Base-by-base conservation (phyloP, 1,284 basidiomycete species). In the Puccinia polysora region DNA sequence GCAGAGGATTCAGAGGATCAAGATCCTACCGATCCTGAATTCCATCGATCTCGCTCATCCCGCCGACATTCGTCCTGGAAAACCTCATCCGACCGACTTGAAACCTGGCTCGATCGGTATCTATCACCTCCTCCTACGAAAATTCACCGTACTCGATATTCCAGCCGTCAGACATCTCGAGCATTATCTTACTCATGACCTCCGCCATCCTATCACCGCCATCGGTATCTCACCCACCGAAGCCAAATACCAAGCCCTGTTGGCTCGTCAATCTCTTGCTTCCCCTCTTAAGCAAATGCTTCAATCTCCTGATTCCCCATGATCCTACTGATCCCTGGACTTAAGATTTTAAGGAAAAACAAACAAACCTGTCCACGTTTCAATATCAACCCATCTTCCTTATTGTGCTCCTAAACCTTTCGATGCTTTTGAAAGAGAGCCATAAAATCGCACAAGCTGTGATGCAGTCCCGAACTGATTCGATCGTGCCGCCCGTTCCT, bases 31-130 rank as follows among this genome's bases (percentile, higher is more conserved):
- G 10, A 15, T 52, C 28, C 68, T 71, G 23, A 62, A 71, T 52
- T n/a, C 18, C 1, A 55, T 71, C 40, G 68, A 71, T 38, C 40
- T 71, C 2, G 68, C 68, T 20, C 68, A 71, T 63, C 68, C 68
- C 10, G 23, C 25, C 6, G 68, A 71, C 38, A 45, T 71, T 30
- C 58, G 47, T 4, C 68, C 68, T 6, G 68, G 59, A 6, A 71
- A 63, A 53, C 68, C 68, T 34, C 68, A 71, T 28, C 40, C 68
- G 6, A 52, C 49, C 20, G 68, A 71, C 40, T 56, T 50, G 30
- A 71, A 59, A 55, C 68, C 68, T 1, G 58, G 58, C 14, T 6
- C 10, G 15, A 59, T 71, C n/a, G 68, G 68, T 3, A 53, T 71
- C 43, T 71, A 71, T 53, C 68, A 71, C 47, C 50, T 71, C 1